Conservation (phyloP, 306 rosid genomes). For the Geum urbanum region DNA sequence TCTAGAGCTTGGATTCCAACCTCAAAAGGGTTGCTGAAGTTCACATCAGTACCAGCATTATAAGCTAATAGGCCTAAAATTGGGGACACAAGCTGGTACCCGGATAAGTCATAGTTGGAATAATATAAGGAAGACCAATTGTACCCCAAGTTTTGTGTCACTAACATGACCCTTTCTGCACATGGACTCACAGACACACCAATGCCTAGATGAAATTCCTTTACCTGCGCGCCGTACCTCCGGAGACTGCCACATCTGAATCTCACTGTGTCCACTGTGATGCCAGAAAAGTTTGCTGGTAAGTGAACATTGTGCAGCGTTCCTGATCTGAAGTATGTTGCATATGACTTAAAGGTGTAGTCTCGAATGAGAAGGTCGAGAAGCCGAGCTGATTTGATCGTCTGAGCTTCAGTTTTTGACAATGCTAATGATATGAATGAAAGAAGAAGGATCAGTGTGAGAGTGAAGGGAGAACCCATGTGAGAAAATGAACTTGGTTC, state of each 20-base stretch:
- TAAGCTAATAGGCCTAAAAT: conserved; percentile 76
- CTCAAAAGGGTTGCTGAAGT: conserved; percentile 67
- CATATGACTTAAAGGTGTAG: conserved; percentile 58
- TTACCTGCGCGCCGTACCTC: conserved; percentile 72
- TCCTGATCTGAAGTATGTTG: conserved; percentile 52
- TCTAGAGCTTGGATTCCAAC: conserved; percentile 61
- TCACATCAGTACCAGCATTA: conserved; percentile 57
- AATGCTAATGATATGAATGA: conserved; percentile 28
- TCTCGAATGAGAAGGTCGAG: conserved; percentile 86
- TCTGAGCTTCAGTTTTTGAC: conserved; percentile 40
- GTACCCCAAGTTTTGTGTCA: conserved; percentile 63
- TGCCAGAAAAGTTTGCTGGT: conserved; percentile 76
- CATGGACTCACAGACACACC: conserved; percentile 78
- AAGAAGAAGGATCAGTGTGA: conserved; percentile 37
- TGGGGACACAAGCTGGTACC: conserved; percentile 75
- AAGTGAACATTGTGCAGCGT: conserved; percentile 43
- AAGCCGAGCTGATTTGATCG: conserved; percentile 57
- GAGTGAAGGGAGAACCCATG: conserved; percentile 52
- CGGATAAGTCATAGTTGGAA: conserved; percentile 58
- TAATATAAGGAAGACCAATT: conserved; percentile 75
- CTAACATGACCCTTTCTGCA: conserved; percentile 76
- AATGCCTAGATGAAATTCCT: conserved; percentile 59
- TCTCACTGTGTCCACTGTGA: conserved; percentile 51
- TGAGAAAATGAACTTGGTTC: conserved; percentile 26
- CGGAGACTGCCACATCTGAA: conserved; percentile 81